These are phyloP conservation scores for Flaveria trinervia DNA, from an alignment of 129 eudicot genomes.

Conservation along the genomic window DNA sequence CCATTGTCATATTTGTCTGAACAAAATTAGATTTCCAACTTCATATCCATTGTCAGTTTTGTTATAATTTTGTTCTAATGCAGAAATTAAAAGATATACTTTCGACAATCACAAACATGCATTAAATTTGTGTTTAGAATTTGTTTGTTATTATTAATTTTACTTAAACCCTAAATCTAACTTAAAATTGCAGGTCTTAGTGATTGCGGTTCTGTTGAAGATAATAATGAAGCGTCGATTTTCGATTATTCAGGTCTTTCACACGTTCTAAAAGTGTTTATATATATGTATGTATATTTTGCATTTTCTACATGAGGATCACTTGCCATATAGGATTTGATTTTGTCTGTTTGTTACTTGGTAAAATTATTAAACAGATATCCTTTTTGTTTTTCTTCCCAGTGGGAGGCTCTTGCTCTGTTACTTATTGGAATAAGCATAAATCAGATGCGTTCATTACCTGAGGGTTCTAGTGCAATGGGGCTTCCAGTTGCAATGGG, in stretches of 20 bases:
- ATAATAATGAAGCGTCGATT: constrained; percentile 85
- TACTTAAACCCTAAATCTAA: constrained; percentile 5
- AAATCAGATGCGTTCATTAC: constrained; percentile 86
- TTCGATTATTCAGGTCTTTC: constrained; percentile 91
- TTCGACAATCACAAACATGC: constrained; percentile 11
- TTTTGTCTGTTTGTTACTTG: not conserved
- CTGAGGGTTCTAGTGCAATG: constrained; percentile 81
- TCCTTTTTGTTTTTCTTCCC: constrained; percentile 26
- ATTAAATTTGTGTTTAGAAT: not conserved
- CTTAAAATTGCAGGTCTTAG: constrained; percentile 73
- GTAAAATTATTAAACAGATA: not conserved
- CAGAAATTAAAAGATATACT: not conserved
- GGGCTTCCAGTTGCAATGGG: constrained; percentile 92
- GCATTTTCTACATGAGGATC: constrained; percentile 1
- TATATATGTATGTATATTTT: not conserved
- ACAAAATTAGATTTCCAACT: not conserved
- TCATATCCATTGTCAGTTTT: not conserved
- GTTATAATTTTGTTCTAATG: not conserved
- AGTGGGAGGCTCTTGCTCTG: constrained; percentile 99
- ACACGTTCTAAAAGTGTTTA: not conserved
- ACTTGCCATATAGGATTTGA: not conserved
- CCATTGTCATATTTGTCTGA: not conserved
- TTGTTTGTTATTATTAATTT: constrained; percentile 9
- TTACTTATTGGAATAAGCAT: constrained; percentile 93
- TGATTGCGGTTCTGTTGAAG: constrained; percentile 85